Evolutionary conservation across 805 yeast species (phyloP).

Genomic region (Wickerhamomyces xylosicus): DNA sequence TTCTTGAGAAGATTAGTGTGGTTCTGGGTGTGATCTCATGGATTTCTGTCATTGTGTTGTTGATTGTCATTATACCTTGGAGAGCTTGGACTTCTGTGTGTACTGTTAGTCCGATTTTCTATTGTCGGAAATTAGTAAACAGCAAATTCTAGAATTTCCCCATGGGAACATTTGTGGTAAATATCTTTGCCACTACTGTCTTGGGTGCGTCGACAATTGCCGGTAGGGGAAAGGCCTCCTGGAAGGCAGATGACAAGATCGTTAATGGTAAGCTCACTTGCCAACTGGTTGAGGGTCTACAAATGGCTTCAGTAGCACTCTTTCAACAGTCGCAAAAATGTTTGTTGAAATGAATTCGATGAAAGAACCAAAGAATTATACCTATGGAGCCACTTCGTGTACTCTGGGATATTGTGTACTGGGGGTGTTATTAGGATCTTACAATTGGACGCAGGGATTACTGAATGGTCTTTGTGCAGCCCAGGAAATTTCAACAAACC

Average conservation of each 20-base stretch:
- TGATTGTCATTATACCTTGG: no score
- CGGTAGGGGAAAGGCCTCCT: conserved; percentile 29
- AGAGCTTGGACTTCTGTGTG: conserved; percentile 63
- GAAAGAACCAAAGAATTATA: conserved; percentile 27
- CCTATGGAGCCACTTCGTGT: conserved; percentile 42
- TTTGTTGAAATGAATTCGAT: conserved; percentile 49
- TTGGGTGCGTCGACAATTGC: conserved; percentile 34
- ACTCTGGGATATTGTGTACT: conserved; percentile 38
- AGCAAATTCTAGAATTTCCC: conserved; percentile 36
- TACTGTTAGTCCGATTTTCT: conserved; percentile 57
- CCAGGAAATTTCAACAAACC: no score
- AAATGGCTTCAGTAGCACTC: conserved; percentile 60
- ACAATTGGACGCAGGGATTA: conserved; percentile 55
- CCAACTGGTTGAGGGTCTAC: conserved; percentile 42
- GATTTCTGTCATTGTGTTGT: conserved; percentile 17
- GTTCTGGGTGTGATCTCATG: conserved; percentile 10
- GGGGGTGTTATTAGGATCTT: conserved; percentile 59
- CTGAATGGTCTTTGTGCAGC: not conserved
- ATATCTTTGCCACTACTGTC: conserved; percentile 34
- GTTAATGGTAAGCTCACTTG: conserved; percentile 29
- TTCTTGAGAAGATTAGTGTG: conserved; percentile 9
- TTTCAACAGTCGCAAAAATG: conserved; percentile 73
- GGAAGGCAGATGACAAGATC: conserved; percentile 13
- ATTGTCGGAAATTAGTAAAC: conserved; percentile 42
- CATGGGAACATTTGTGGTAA: conserved; percentile 39